Evolutionary conservation across 352 stramenopile genomes (phyloP).

Genomic region (Pythium dissimile): DNA sequence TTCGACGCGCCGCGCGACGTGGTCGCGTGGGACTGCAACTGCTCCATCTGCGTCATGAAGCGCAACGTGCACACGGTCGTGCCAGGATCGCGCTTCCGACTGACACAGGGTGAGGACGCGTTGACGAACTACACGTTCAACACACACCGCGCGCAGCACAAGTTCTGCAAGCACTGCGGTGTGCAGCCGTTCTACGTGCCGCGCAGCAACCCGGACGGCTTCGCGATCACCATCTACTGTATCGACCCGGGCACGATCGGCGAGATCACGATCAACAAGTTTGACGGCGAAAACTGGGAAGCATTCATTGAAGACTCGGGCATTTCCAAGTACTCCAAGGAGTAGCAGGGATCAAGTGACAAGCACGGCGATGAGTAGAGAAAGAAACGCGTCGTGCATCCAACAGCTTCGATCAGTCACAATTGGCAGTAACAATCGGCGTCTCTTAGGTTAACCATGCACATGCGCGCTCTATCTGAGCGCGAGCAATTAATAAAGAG

Average conservation of each 20-base stretch:
- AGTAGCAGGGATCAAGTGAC: background rate
- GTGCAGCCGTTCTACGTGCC: slow-evolving; percentile 82
- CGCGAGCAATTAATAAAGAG: too few relatives aligned
- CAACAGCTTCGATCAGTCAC: too few relatives aligned
- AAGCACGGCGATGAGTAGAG: background rate
- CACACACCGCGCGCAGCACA: slow-evolving; percentile 69
- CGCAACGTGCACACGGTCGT: slow-evolving; percentile 74
- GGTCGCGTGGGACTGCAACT: slow-evolving; percentile 77
- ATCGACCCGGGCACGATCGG: slow-evolving; percentile 48
- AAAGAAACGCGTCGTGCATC: background rate
- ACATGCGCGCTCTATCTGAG: too few relatives aligned
- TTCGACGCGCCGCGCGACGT: slow-evolving; percentile 55
- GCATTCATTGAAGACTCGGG: slow-evolving; percentile 28
- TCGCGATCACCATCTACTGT: slow-evolving; percentile 72
- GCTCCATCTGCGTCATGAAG: slow-evolving; percentile 82
- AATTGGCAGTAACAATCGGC: too few relatives aligned
- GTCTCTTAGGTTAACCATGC: too few relatives aligned
- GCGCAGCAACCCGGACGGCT: slow-evolving; percentile 75
- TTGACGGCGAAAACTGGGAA: slow-evolving; percentile 81
- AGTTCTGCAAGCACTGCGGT: slow-evolving; percentile 78
- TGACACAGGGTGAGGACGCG: slow-evolving; percentile 39
- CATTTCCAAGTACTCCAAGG: slow-evolving; percentile 38
- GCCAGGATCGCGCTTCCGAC: slow-evolving; percentile 43
- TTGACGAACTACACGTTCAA: slow-evolving; percentile 84
- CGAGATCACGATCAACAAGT: slow-evolving; percentile 53